phyloP scores from a whole-genome alignment of 768 basidiomycete species.

The Rhizopogon salebrosus region DNA sequence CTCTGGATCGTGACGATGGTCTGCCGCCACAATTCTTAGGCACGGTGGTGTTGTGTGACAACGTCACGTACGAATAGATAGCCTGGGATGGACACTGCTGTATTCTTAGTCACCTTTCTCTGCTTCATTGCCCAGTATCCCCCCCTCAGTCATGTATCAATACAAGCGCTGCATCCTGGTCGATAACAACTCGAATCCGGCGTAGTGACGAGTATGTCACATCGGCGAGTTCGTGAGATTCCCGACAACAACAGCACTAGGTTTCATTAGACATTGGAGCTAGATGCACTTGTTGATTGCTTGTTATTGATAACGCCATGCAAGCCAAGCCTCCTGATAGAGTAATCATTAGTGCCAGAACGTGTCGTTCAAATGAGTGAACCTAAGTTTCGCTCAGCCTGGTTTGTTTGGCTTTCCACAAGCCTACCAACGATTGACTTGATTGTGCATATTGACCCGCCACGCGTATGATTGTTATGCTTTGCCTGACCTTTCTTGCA shows the following conservation, averaged over 20 bases:
- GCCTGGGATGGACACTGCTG: not conserved
- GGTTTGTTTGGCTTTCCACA: constrained; percentile 10
- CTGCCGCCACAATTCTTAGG: too few species aligned
- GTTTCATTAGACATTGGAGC: not conserved
- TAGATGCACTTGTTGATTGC: not conserved
- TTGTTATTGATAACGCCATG: not conserved
- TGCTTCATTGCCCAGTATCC: too few species aligned
- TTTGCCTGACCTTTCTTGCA: constrained; percentile 34
- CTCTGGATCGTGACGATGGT: too few species aligned
- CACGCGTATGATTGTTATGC: constrained; percentile 19
- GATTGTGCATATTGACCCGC: not conserved
- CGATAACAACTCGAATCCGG: not conserved
- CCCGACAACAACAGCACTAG: not conserved
- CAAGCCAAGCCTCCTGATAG: not conserved
- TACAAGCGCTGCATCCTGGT: not conserved
- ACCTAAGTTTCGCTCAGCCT: constrained; percentile 5
- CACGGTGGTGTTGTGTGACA: too few species aligned
- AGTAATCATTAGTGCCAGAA: not conserved
- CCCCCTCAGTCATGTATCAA: not conserved
- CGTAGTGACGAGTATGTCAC: not conserved
- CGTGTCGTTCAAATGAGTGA: not conserved
- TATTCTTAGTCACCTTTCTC: not conserved
- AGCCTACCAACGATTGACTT: not conserved
- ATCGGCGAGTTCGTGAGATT: constrained; percentile 1
- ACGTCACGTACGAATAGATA: not conserved